A percentile compares a stretch with the other conserved stretches of the same genome.
These are phyloP conservation scores for Lotmaria passim DNA, from an alignment of 208 protist species.

Conservation along the genomic window DNA sequence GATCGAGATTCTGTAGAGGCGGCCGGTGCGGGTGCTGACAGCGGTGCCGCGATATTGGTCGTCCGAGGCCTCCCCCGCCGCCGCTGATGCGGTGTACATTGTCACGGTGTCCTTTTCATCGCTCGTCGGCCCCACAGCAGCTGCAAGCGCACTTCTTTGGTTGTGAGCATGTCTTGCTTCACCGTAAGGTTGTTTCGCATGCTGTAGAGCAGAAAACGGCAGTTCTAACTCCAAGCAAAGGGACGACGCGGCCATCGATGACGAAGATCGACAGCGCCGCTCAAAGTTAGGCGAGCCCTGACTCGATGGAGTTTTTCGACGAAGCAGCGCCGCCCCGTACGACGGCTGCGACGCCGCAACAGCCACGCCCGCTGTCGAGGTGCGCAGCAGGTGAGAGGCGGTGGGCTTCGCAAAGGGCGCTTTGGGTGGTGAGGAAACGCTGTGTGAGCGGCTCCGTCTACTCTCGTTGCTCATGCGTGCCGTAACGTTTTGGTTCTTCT, in stretches of 20 bases:
- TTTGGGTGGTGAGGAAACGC: background rate
- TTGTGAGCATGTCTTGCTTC: background rate
- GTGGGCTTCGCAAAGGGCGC: background rate
- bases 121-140: background rate
- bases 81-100: background rate
- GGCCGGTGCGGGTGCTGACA: slow-evolving; percentile 11
- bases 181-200: background rate
- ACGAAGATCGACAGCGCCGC: background rate
- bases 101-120: background rate
- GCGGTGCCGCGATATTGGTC: slow-evolving; percentile 14
- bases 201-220: background rate
- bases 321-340: slow-evolving; percentile 21
- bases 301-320: background rate
- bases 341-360: slow-evolving; percentile 23
- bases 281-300: background rate
- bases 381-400: slow-evolving; percentile 11
- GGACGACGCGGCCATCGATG: background rate
- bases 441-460: too few relatives aligned
- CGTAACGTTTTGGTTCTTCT: too few relatives aligned
- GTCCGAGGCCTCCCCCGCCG: background rate
- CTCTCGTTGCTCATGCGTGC: too few relatives aligned
- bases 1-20: slow-evolving; percentile 19
- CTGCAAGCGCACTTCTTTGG: background rate
- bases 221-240: background rate
- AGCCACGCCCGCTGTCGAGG: slow-evolving; percentile 5